A percentile compares a stretch with the other conserved stretches of the same genome.
Evolutionary conservation across 2,329 filamentous ascomycete species (phyloP).

Genomic region (Shiraia bambusicola): DNA sequence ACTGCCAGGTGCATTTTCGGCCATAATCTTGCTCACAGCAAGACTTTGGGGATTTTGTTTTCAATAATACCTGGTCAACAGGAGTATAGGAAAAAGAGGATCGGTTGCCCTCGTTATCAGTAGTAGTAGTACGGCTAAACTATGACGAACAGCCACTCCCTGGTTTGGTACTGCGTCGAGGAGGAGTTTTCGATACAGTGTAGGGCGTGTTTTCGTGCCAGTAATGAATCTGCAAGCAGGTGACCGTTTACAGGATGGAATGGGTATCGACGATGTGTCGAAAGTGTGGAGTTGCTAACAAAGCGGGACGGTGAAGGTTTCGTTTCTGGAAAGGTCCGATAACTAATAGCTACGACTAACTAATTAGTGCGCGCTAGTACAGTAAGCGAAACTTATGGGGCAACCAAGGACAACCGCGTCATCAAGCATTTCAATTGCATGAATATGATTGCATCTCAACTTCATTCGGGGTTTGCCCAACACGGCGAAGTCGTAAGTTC

Average conservation of each 20-base stretch:
- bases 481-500: too few relatives aligned
- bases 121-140: constrained; percentile 8
- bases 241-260: not conserved
- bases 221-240: constrained; percentile 2
- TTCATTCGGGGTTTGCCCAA: too few relatives aligned
- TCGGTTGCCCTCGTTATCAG: constrained; percentile 11
- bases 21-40: constrained; percentile 18
- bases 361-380: constrained; percentile 24
- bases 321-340: constrained; percentile 16
- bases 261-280: constrained; percentile 2
- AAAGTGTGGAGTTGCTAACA: constrained; percentile 5
- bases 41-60: not conserved
- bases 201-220: constrained; percentile 6
- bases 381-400: constrained; percentile 17
- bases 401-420: constrained; percentile 3
- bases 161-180: constrained; percentile 14
- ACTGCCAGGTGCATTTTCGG: constrained; percentile 16
- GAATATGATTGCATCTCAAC: too few relatives aligned
- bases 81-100: constrained; percentile 8
- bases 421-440: not conserved
- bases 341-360: constrained; percentile 16
- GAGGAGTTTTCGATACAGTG: constrained; percentile 2
- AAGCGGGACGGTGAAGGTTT: constrained; percentile 16
- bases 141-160: constrained; percentile 4
- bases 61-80: constrained; percentile 11